Base-by-base conservation (phyloP, 768 basidiomycete species). In the Leccinum disarticulatum region DNA sequence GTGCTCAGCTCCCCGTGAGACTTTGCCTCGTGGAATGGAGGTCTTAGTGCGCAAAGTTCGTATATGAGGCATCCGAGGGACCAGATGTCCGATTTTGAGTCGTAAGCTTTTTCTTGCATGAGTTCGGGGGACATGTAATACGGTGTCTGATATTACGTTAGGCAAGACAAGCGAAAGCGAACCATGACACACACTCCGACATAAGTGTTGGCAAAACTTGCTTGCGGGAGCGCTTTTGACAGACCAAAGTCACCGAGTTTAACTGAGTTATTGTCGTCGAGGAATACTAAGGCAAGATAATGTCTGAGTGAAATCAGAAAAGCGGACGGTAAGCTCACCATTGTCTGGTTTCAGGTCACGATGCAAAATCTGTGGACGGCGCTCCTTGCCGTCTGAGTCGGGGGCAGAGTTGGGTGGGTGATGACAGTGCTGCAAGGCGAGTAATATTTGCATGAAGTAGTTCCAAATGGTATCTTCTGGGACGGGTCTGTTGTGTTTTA, bases 51-150 rank as follows among this genome's bases (percentile, higher is more conserved):
- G 64, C 96, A 98, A 41, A 98, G 83, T 76, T 98, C 97, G 73
- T 92, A 98, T 27, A 98, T 92, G 31, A 98, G 81, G 75, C 97
- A 99, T 1, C 97, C 97, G 30, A 98, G 81, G 4, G 93, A 95
- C 97, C 97, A 99, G 52, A 99, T 98, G 69, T 99, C 97, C 0
- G 92, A 94, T 77, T 98, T 99, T 7, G 93, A 90, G 76, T 98
- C 97, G 75, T 99, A 99, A 3, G 93, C 86, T 71, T 93, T 95
- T 71, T 98, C 96, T 77, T 92, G 93, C 85, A 98, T 93, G 35
- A 98, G 82, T 73, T 99, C 96, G 0, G 97, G 97, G 1, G 95
- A 97, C 97, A 99, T 98, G 78, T 99, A 98, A 72, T 98, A 95
- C 3, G 97, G 97, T 3, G 97, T 99, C 95, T 98, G 66, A n/a